phyloP scores from a whole-genome alignment of 1,284 basidiomycete genomes.

The Trametes hirsuta region DNA sequence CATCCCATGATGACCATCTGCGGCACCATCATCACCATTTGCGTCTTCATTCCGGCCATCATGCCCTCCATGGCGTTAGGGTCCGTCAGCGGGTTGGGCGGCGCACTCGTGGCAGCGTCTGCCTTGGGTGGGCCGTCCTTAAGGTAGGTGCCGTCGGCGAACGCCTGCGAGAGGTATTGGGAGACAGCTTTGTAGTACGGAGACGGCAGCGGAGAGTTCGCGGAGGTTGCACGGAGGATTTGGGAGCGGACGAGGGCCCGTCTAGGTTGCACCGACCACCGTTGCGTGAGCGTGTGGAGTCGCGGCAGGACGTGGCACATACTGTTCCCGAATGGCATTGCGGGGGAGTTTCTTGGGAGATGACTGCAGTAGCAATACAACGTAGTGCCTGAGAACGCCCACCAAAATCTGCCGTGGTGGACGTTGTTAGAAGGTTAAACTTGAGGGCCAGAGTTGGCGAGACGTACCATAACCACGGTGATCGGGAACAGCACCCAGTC shows the following conservation, averaged over 20 bases:
- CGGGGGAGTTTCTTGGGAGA: constrained; percentile 82
- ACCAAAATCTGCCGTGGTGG: constrained; percentile 75
- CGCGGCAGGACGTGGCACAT: constrained; percentile 39
- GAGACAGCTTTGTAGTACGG: constrained; percentile 79
- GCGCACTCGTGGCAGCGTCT: constrained; percentile 54
- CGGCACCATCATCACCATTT: constrained; percentile 97
- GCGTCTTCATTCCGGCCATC: constrained; percentile 99
- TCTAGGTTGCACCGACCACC: constrained; percentile 44
- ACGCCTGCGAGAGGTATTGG: constrained; percentile 69
- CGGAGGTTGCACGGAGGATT: constrained; percentile 78
- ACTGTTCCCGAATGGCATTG: constrained; percentile 92
- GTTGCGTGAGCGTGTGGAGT: constrained; percentile 5
- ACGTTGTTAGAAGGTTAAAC: background rate
- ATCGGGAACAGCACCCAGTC: constrained; percentile 97
- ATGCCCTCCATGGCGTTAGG: constrained; percentile 95
- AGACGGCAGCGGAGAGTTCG: constrained; percentile 82
- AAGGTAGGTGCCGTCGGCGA: constrained; percentile 78
- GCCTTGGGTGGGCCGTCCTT: constrained; percentile 79
- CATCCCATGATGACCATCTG: constrained; percentile 99
- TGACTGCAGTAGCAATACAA: constrained; percentile 85
- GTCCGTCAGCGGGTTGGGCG: constrained; percentile 82
- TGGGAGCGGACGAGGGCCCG: constrained; percentile 84
- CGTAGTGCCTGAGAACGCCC: constrained; percentile 92
- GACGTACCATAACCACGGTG: constrained; percentile 91
- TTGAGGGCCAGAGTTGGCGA: background rate